Conservation (phyloP, 352 stramenopile genomes). For the Phytophthora pluvialis region DNA sequence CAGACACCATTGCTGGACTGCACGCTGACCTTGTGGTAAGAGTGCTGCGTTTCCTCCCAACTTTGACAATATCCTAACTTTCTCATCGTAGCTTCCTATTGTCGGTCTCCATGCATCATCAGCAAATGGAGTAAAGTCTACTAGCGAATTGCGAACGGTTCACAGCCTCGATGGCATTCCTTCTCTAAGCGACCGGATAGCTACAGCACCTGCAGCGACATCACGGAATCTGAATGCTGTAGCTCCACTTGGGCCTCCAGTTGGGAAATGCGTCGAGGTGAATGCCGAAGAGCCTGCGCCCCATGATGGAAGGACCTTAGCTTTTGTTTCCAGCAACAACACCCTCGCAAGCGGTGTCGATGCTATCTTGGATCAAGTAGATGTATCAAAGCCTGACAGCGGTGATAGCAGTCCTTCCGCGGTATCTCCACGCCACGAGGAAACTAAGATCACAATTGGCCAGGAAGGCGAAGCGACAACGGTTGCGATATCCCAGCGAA, state of each 20-base stretch:
- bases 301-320: slow-evolving; percentile 1
- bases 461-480: slow-evolving; percentile 38
- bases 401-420: background rate
- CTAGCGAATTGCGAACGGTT: slow-evolving; percentile 25
- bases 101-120: slow-evolving; percentile 5
- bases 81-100: slow-evolving; percentile 10
- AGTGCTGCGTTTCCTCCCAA: background rate
- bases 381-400: background rate
- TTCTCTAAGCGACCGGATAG: slow-evolving; percentile 17
- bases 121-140: slow-evolving; percentile 24
- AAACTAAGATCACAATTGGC: slow-evolving; percentile 66
- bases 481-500: slow-evolving; percentile 59
- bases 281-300: background rate
- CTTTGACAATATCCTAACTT: background rate
- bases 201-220: slow-evolving; percentile 28
- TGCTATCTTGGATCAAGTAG: background rate
- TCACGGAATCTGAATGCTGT: slow-evolving; percentile 6
- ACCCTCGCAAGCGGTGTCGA: background rate
- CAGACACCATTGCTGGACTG: background rate
- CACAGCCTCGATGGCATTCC: background rate
- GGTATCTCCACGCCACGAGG: slow-evolving; percentile 37
- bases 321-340: slow-evolving; percentile 19
- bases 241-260: slow-evolving; percentile 1
- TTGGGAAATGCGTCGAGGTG: background rate
- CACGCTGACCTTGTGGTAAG: slow-evolving; percentile 15